These are phyloP conservation scores for Pseudonitzschia multiseries DNA, from an alignment of 108 stramenopile species.

Conservation along the genomic window DNA sequence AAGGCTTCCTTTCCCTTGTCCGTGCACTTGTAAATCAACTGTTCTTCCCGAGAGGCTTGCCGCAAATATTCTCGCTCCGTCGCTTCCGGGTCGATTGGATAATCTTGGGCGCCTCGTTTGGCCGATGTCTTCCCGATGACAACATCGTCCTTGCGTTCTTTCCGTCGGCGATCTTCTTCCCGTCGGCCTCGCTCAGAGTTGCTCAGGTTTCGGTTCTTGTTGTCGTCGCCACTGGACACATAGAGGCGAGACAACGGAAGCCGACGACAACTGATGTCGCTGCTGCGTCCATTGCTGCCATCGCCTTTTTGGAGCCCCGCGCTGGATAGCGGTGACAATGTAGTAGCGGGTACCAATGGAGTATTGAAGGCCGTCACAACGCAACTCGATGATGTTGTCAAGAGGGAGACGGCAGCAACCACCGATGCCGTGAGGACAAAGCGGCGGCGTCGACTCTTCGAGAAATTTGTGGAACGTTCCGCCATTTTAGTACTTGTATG, in stretches of 20 bases:
- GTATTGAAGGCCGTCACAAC: background rate
- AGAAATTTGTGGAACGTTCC: background rate
- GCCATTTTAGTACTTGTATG: too few species aligned
- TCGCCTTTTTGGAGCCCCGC: background rate
- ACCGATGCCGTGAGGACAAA: background rate
- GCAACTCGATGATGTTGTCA: background rate
- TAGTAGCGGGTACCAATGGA: background rate
- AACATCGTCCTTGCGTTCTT: slow-evolving; percentile 56
- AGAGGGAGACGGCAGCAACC: background rate
- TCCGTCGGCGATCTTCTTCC: slow-evolving; percentile 66
- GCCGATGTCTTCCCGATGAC: slow-evolving; percentile 78
- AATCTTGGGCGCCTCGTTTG: slow-evolving; percentile 59
- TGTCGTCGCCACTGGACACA: background rate
- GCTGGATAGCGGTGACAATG: background rate
- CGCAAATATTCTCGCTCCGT: slow-evolving; percentile 72
- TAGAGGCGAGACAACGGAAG: background rate
- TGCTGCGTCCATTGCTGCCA: background rate
- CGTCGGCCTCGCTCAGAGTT: slow-evolving; percentile 58
- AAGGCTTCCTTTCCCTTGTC: slow-evolving; percentile 61
- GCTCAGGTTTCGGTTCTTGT: slow-evolving; percentile 22
- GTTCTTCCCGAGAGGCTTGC: slow-evolving; percentile 52
- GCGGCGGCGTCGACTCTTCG: background rate
- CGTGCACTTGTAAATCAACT: slow-evolving; percentile 50
- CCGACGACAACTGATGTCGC: background rate
- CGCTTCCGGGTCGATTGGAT: slow-evolving; percentile 46